Evolutionary conservation across 495 filamentous ascomycete genomes (phyloP).

Genomic region (Xylaria flabelliformis): DNA sequence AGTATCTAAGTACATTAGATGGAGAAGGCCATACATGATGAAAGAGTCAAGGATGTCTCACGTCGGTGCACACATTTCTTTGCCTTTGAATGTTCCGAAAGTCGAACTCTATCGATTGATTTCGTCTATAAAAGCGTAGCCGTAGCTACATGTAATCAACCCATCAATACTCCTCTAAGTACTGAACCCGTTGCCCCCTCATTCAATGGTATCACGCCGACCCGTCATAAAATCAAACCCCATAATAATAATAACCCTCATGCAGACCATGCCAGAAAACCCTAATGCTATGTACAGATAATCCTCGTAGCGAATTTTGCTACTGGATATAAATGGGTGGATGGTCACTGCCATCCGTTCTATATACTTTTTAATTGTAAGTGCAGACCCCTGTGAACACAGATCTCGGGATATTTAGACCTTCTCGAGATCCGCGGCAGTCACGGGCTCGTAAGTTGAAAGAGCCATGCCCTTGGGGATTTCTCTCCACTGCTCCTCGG

Average conservation of each 20-base stretch:
- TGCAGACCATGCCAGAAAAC: slow-evolving; percentile 4
- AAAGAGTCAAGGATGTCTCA: background rate
- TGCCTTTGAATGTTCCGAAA: background rate
- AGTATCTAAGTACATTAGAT: background rate
- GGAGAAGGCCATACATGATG: no score
- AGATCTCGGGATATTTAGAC: background rate
- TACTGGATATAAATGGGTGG: background rate
- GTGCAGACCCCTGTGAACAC: no score
- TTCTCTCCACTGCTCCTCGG: slow-evolving; percentile 28
- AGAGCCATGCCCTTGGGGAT: slow-evolving; percentile 31
- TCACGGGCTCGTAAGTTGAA: slow-evolving; percentile 26
- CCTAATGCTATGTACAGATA: slow-evolving; percentile 3
- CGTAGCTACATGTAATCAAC: background rate
- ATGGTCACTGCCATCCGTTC: background rate
- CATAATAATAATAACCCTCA: background rate
- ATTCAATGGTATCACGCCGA: slow-evolving; percentile 19
- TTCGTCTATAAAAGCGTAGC: slow-evolving; percentile 13
- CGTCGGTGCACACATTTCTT: background rate
- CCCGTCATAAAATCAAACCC: slow-evolving; percentile 8
- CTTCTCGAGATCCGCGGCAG: slow-evolving; percentile 20
- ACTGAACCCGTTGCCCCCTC: slow-evolving; percentile 2
- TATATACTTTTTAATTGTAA: background rate
- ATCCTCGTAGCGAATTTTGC: background rate
- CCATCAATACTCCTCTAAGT: slow-evolving; percentile 5
- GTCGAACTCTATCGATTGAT: background rate